These are phyloP conservation scores for Hericium rajendrae DNA, from an alignment of 768 basidiomycete species.

Conservation along the genomic window DNA sequence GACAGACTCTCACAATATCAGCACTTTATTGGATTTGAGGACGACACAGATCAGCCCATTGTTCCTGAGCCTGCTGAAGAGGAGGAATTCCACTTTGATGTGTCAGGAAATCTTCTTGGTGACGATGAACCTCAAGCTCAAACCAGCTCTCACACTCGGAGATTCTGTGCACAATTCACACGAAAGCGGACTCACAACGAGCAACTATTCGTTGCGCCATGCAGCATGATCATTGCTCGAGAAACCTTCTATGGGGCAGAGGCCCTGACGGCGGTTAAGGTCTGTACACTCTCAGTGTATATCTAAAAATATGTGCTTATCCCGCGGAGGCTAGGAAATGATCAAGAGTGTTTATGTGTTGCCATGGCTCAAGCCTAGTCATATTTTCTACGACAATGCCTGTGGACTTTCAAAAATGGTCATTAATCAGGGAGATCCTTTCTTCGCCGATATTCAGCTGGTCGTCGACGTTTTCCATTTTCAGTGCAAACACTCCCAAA, in stretches of 20 bases:
- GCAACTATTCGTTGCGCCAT: constrained; percentile 11
- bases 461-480: constrained; percentile 18
- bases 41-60: too few relatives aligned
- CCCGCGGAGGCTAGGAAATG: background rate
- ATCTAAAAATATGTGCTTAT: background rate
- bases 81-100: too few relatives aligned
- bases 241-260: constrained; percentile 10
- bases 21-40: too few relatives aligned
- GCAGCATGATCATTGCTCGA: constrained; percentile 11
- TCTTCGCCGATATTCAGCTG: constrained; percentile 7
- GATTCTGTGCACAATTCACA: background rate
- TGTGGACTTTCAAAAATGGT: background rate
- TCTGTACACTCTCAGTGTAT: background rate
- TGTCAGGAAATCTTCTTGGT: too few relatives aligned
- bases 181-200: constrained; percentile 15
- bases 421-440: background rate
- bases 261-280: constrained; percentile 9
- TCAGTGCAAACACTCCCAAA: constrained; percentile 15
- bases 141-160: background rate
- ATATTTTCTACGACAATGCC: background rate
- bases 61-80: too few relatives aligned
- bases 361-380: background rate
- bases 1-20: too few relatives aligned
- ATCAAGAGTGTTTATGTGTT: background rate
- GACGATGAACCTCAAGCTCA: too few relatives aligned